Conservation (phyloP, 129 eudicot species). For the Arctium minus region DNA sequence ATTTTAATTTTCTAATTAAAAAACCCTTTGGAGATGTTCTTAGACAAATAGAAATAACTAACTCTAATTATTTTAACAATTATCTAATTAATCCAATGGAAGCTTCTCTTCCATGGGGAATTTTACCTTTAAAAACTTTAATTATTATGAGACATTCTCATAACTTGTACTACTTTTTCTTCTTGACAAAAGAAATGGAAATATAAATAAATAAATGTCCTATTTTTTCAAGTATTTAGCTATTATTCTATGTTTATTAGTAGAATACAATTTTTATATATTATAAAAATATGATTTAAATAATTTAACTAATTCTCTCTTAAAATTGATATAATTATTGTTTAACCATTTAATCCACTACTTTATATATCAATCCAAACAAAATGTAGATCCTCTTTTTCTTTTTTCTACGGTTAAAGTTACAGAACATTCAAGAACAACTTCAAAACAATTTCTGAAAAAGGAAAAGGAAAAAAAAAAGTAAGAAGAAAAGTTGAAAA, state of each 20-base stretch:
- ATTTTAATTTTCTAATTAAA: too few species aligned
- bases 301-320: not conserved
- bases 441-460: conserved; percentile 8
- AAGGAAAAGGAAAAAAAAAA: not conserved
- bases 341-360: not conserved
- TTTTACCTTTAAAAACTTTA: not conserved
- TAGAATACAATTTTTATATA: too few species aligned
- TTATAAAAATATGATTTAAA: too few species aligned
- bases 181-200: not conserved
- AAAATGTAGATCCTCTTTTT: not conserved
- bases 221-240: not conserved
- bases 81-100: not conserved
- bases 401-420: conserved; percentile 11
- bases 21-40: not conserved
- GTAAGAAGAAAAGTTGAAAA: not conserved
- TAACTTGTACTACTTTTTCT: not conserved
- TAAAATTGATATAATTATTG: not conserved
- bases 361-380: conserved; percentile 1
- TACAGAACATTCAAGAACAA: conserved; percentile 5
- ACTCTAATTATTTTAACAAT: conserved; percentile 6
- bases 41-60: not conserved
- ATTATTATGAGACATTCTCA: not conserved
- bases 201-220: not conserved
- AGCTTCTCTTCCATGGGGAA: not conserved
- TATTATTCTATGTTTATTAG: not conserved